A percentile compares a stretch with the other conserved stretches of the same genome.
Evolutionary conservation across 2,329 filamentous ascomycete species (phyloP).

Genomic region (Pestalotiopsis sp.): DNA sequence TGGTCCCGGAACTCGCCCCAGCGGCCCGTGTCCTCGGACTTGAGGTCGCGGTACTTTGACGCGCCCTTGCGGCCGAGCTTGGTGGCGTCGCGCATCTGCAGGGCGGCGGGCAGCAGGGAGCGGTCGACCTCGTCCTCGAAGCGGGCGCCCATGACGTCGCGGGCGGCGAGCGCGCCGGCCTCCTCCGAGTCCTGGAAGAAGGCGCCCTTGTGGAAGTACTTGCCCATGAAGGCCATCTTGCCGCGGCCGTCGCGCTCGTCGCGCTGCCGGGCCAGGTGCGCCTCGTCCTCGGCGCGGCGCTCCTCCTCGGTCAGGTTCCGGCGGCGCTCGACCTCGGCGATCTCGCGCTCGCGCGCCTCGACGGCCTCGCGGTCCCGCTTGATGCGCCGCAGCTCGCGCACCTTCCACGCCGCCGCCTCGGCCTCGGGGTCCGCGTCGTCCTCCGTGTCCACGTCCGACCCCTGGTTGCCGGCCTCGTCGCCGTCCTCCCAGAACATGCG

Average conservation of each 20-base stretch:
- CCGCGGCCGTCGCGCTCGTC: slow-evolving; percentile 78
- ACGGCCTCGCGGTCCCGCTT: slow-evolving; percentile 86
- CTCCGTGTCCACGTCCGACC: slow-evolving; percentile 82
- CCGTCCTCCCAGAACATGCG: slow-evolving; percentile 86
- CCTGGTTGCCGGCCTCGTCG: slow-evolving; percentile 54
- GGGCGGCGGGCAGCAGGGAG: slow-evolving; percentile 83
- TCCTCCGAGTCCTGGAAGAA: slow-evolving; percentile 87
- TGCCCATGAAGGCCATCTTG: slow-evolving; percentile 89
- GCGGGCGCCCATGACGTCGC: slow-evolving; percentile 83
- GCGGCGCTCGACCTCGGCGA: slow-evolving; percentile 86
- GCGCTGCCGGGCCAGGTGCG: slow-evolving; percentile 74
- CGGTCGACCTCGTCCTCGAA: slow-evolving; percentile 88
- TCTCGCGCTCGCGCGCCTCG: slow-evolving; percentile 80
- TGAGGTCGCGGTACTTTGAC: slow-evolving; percentile 87
- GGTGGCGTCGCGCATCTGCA: slow-evolving; percentile 92
- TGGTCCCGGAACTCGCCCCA: slow-evolving; percentile 72
- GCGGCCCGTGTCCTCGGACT: slow-evolving; percentile 84
- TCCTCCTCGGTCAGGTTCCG: slow-evolving; percentile 87
- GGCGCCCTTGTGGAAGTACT: slow-evolving; percentile 95
- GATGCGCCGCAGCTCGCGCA: slow-evolving; percentile 86
- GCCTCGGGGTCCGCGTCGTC: slow-evolving; percentile 86
- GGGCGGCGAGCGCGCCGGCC: slow-evolving; percentile 73
- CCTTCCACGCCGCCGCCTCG: slow-evolving; percentile 90
- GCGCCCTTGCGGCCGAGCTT: slow-evolving; percentile 91
- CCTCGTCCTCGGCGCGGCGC: slow-evolving; percentile 81